Evolutionary conservation across 371 early-diverging fungal genomes (phyloP), one percentile per base, ranked within the genome.

Genomic region (Mortierella sp.): DNA sequence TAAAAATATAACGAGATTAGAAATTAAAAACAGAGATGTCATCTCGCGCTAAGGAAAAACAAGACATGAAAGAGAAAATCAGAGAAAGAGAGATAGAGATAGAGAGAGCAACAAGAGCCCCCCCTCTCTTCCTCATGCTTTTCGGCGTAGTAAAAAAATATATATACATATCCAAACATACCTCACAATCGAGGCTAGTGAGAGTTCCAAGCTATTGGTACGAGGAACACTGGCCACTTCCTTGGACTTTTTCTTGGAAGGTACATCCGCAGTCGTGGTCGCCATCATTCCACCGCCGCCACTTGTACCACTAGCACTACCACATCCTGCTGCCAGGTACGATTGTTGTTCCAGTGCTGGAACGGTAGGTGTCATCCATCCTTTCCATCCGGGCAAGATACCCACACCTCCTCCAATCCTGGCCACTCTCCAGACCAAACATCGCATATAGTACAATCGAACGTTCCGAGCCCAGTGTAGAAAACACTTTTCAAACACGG

Each of bases 401-500:
- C 79, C 79, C 4, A 79, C 79, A 11, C 79, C 79, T 18, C 80
- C 74, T 19, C 74, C 74, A 55, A 82, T 72, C 60, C 77, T 69
- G 21, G 75, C 84, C 19, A 89, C 81, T 44, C 85, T 80, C 86
- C 87, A 87, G 23, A 87, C 77, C 21, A 89, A 66, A 37, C 83
- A 82, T n/a, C 86, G 64, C 59, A 87, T 67, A 61, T 81, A 89
- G 64, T 85, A 87, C 14, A 83, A 58, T 1, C 88, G 85, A 14
- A 89, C 87, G 62, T 85, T 84, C 21, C 81, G 74, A n/a, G 84
- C 81, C 89, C 89, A 89, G 52, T 89, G 89, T 12, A 86, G 62
- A 30, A 87, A 79, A 12, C 87, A 70, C 29, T 84, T 80, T 46
- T 87, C 89, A 70, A 89, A 86, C 7, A 84, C 75, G 9, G 61